Base-by-base conservation (phyloP, 2,329 filamentous ascomycete genomes). In the Orbilia quercus region DNA sequence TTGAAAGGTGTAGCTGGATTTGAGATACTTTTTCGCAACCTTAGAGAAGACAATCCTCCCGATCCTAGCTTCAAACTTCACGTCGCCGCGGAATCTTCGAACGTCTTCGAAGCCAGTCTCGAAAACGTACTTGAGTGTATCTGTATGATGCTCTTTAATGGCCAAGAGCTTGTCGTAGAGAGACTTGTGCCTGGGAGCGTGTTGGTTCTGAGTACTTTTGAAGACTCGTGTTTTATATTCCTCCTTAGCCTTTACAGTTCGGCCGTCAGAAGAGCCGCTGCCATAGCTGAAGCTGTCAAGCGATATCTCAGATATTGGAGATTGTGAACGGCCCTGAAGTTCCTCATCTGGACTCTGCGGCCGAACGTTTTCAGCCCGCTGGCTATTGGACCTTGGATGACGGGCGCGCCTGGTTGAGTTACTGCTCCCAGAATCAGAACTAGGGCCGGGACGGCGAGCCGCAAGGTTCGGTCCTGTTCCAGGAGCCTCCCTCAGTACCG, bases 41-140 rank as follows among this genome's bases (percentile, higher is more conserved):
- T 58, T 20, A 7, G 58, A 47, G 20, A 70, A 75, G 36, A 74
- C 59, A 34, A 75, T 55, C 34, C 74, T 50, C 16, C 74, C 74
- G n/a, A 74, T 18, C 18, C 48, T 75, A 11, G 65, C 74, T 40
- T 75, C 74, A 18, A 75, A 64, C 12, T 25, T 74, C 20, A 75
- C 14, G 11, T 75, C 70, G 1, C 74, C 74, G 12, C 50, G 48
- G 25, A 73, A 75, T 12, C 63, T 69, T 38, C 70, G 63, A 14
- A 65, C 64, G 50, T 74, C 65, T 55, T 75, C 74, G 14, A 75
- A 65, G 11, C 57, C 74, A 12, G 42, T 53, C 12, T 67, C 50
- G 50, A 75, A 71, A 12, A 71, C 57, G 1, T 60, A 50, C 14
- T 54, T 31, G 23, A 73, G 62, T 7, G 36, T 47, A 1, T 40